Conservation (phyloP, 805 yeast species). For the Metschnikowia drakensbergensis region DNA sequence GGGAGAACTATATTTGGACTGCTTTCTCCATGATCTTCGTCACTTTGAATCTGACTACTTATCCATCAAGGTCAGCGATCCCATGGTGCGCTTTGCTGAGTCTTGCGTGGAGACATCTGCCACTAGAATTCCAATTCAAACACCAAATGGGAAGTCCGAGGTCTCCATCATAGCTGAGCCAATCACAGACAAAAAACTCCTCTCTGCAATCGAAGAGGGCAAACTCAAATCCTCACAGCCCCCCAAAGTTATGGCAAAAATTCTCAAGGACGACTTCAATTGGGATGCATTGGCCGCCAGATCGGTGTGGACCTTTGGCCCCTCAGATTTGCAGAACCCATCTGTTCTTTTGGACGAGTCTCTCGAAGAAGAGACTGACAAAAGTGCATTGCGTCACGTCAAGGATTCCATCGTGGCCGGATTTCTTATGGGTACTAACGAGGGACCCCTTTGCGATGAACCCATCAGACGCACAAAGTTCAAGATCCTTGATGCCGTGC, state of each 20-base stretch:
- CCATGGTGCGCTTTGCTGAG: conserved; percentile 76
- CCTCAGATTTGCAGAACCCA: conserved; percentile 46
- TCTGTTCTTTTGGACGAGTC: conserved; percentile 69
- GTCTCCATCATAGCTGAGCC: conserved; percentile 79
- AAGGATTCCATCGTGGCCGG: conserved; percentile 68
- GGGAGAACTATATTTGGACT: conserved; percentile 87
- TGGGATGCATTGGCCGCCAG: conserved; percentile 87
- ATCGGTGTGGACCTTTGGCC: conserved; percentile 76
- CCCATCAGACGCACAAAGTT: conserved; percentile 68
- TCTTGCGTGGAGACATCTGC: conserved; percentile 64
- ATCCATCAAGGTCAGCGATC: conserved; percentile 79
- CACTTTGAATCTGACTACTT: conserved; percentile 53
- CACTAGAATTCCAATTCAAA: conserved; percentile 57
- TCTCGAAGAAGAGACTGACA: conserved; percentile 62
- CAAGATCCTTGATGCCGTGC: conserved; percentile 56
- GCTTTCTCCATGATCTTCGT: conserved; percentile 74
- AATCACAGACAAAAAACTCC: conserved; percentile 46
- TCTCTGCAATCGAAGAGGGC: conserved; percentile 53
- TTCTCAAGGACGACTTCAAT: conserved; percentile 51
- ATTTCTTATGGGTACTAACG: conserved; percentile 75
- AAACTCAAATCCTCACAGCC: conserved; percentile 35
- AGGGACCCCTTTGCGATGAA: conserved; percentile 93
- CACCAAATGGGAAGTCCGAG: conserved; percentile 51
- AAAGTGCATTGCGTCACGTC: conserved; percentile 38
- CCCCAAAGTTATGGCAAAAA: conserved; percentile 45